Conservation (phyloP, 495 filamentous ascomycete species). For the Penicillium longicatenatum region DNA sequence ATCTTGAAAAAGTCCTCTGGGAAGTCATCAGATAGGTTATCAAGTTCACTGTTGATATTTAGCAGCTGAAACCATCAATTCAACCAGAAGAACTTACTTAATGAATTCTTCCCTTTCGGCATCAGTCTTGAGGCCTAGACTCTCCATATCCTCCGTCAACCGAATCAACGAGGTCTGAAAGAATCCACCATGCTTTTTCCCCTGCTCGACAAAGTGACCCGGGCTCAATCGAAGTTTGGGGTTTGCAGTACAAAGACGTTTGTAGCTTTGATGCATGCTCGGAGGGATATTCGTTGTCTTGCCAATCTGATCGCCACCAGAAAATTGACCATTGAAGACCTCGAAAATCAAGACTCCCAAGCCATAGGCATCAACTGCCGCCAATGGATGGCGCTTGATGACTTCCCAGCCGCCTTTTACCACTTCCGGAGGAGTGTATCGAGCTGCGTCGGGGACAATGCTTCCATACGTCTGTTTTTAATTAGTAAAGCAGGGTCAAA, state of each 20-base stretch:
- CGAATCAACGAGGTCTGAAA: constrained; percentile 92
- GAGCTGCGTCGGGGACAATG: constrained; percentile 76
- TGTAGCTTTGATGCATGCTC: constrained; percentile 86
- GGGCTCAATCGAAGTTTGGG: constrained; percentile 85
- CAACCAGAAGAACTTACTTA: constrained; percentile 52
- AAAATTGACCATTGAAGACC: constrained; percentile 82
- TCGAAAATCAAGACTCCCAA: constrained; percentile 86
- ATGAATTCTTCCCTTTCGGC: constrained; percentile 84
- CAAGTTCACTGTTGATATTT: constrained; percentile 64
- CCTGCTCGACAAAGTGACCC: constrained; percentile 87
- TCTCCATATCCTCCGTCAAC: constrained; percentile 88
- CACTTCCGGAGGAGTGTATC: constrained; percentile 85
- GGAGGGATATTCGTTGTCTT: constrained; percentile 86
- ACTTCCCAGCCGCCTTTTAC: constrained; percentile 84
- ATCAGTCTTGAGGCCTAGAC: constrained; percentile 82
- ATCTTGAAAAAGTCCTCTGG: constrained; percentile 97
- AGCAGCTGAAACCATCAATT: neutral
- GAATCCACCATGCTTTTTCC: constrained; percentile 77
- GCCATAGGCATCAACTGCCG: constrained; percentile 83
- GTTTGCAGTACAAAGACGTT: constrained; percentile 81
- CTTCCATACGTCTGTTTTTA: constrained; percentile 72
- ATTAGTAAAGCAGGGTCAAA: constrained; percentile 12
- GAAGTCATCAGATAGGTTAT: constrained; percentile 86
- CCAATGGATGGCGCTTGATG: constrained; percentile 78
- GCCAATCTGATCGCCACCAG: constrained; percentile 70